A percentile compares a stretch with the other conserved stretches of the same genome.
phyloP scores from a whole-genome alignment of 2,329 filamentous ascomycete genomes.

The Coniochaeta sp. region DNA sequence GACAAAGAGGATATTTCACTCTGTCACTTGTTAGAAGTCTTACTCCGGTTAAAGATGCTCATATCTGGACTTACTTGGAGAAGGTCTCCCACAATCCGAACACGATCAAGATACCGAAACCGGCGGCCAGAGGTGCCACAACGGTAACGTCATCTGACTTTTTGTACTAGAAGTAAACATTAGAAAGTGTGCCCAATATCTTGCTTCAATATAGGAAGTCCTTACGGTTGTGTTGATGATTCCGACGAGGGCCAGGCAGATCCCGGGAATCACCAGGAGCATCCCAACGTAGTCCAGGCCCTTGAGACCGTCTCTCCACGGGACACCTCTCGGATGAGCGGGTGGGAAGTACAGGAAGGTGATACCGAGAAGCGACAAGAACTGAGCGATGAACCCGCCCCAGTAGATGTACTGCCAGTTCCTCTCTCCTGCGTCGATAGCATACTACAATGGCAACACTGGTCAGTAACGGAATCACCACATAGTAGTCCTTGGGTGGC shows the following conservation, averaged over 20 bases:
- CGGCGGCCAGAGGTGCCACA: background rate
- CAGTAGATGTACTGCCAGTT: slow-evolving; percentile 9
- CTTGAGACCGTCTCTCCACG: slow-evolving; percentile 6
- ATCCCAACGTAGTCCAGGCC: slow-evolving; percentile 7
- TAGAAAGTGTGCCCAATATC: background rate
- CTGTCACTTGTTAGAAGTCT: background rate
- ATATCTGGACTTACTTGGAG: background rate
- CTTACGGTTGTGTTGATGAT: background rate
- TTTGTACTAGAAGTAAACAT: background rate
- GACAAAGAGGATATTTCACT: background rate
- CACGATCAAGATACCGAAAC: background rate
- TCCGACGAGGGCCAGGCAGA: slow-evolving; percentile 4
- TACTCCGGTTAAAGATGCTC: no score
- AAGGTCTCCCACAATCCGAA: background rate
- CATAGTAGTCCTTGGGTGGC: background rate
- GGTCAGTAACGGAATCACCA: no score
- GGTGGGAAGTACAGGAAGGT: slow-evolving; percentile 4
- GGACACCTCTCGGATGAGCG: slow-evolving; percentile 7
- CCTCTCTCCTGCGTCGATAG: background rate
- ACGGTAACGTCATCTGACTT: background rate
- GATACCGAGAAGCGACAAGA: background rate
- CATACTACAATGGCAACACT: background rate
- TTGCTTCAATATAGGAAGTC: background rate
- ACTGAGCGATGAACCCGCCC: slow-evolving; percentile 6
- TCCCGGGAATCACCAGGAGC: slow-evolving; percentile 4